These are phyloP conservation scores for Cercospora beticola DNA, from an alignment of 2,329 filamentous ascomycete species.

Conservation along the genomic window DNA sequence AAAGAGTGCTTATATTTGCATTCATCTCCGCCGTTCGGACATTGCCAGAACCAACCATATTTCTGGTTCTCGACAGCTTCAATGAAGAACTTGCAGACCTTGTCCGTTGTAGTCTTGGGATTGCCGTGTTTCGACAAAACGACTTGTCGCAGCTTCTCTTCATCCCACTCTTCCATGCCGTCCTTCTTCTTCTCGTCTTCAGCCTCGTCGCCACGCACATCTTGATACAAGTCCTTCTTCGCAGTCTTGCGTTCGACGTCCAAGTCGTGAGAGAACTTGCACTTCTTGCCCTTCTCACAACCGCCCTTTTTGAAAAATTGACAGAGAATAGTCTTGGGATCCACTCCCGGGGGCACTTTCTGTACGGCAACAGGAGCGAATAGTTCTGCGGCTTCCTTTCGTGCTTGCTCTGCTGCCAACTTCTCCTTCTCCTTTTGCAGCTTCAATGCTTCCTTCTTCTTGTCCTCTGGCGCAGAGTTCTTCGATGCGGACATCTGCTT, in stretches of 20 bases:
- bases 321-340: conserved; percentile 95
- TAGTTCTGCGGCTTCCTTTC: conserved; percentile 74
- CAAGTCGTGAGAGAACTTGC: conserved; percentile 95
- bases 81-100: conserved; percentile 99
- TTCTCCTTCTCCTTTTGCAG: conserved; percentile 78
- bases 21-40: conserved; percentile 93
- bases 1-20: conserved; percentile 98
- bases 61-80: conserved; percentile 96
- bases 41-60: conserved; percentile 99
- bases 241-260: conserved; percentile 85
- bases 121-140: conserved; percentile 97
- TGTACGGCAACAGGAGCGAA: conserved; percentile 94
- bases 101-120: conserved; percentile 90
- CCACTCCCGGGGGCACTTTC: conserved; percentile 95
- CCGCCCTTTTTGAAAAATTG: conserved; percentile 96
- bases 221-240: conserved; percentile 89
- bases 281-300: conserved; percentile 95
- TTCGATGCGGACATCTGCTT: conserved; percentile 75
- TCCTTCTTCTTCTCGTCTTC: conserved; percentile 72
- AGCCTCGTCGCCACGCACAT: conserved; percentile 72
- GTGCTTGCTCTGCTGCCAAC: conserved; percentile 81
- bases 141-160: conserved; percentile 88
- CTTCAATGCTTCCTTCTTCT: conserved; percentile 70
- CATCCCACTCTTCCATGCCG: conserved; percentile 95
- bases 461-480: conserved; percentile 77